Evolutionary conservation across 2,329 filamentous ascomycete species (phyloP), one percentile per base, ranked within the genome.

Genomic region (Talaromyces marneffei): DNA sequence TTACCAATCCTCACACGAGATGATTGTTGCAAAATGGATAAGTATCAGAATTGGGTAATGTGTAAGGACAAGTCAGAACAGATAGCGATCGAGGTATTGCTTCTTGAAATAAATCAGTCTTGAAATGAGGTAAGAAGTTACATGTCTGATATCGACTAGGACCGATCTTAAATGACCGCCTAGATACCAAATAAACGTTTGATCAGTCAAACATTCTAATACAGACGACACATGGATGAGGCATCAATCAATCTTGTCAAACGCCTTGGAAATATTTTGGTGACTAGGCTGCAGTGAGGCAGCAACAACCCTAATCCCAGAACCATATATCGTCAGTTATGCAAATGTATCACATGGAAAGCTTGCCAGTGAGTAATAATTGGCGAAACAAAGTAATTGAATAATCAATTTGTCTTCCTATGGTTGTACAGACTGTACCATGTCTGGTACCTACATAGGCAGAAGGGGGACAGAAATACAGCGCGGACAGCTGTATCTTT

Each of bases 231-330:
- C n/a, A 33, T 23, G 29, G 12, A 52, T 18, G 48, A 33, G 29
- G 10, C 48, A 52, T 18, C 48, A 16, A 18, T 35, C 29, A 10
- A 35, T 35, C 5, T 33, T 23, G 48, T 52, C n/a, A 27, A 33
- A 52, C 29, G 4, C 52, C 8, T 14, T 37, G 18, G 8, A 55
- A 35, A 9, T 2, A 2, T 23, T 31, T 33, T 44, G 39, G 27
- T 48, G 31, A 31, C 23, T 39, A 50, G 57, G 57, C 44, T 29
- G 29, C 57, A 40, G n/a, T 40, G 25, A 59, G 56, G 56, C 42
- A 58, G 27, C 42, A 58, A 46, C 33, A 25, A n/a, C 52, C 14
- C 33, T 27, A 54, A 40, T 33, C n/a, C 48, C 10, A 52, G n/a
- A 20, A 52, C 18, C 29, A 33, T 33, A 33, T 50, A 18, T 50